Evolutionary conservation across 352 stramenopile genomes (phyloP), one percentile per base, ranked within the genome.

Genomic region (Nothophytophthora sp.): DNA sequence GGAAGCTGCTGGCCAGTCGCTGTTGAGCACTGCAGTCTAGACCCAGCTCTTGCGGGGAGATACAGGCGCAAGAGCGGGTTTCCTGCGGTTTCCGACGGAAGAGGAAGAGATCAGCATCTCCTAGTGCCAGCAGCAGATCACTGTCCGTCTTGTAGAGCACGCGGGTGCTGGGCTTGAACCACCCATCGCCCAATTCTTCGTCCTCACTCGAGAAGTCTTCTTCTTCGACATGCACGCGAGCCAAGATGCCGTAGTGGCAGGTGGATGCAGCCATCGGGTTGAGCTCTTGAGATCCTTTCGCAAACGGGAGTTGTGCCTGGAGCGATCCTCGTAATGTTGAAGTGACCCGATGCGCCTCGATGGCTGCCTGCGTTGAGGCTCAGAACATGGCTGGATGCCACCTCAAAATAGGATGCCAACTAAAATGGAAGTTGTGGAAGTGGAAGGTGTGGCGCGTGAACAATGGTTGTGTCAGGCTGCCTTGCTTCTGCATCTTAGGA

Each of bases 61-160:
- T 44, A 20, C 70, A 75, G 9, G 54, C 45, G 30, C 56, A 60
- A 1, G 50, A 52, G 39, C 51, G 56, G 18, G 46, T 43, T 24
- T 38, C 32, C 29, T 52, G 50, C 40, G 61, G 47, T 41, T 52
- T 63, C 13, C 61, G 48, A 28, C 50, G 55, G 15, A 67, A 49
- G 2, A 52, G 25, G 28, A 67, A 57, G 3, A 71, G 50, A 23
- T 63, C 27, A 13, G 45, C 51, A 6, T 55, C 46, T 15, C 55
- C 57, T 25, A 71, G 49, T 34, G 57, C 56, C 5, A 71, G 37
- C 13, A 71, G 35, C 15, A 71, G 29, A 27, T 71, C 61, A 30
- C 60, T 68, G 53, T 68, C 59, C 0, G 59, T 28, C 48, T 28
- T 42, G 29, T 68, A 68, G 7, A 53, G 59, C 10, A 41, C 18